A percentile compares a stretch with the other conserved stretches of the same genome.
Evolutionary conservation across 129 eudicot genomes (phyloP).

Genomic region (Dittrichia graveolens): DNA sequence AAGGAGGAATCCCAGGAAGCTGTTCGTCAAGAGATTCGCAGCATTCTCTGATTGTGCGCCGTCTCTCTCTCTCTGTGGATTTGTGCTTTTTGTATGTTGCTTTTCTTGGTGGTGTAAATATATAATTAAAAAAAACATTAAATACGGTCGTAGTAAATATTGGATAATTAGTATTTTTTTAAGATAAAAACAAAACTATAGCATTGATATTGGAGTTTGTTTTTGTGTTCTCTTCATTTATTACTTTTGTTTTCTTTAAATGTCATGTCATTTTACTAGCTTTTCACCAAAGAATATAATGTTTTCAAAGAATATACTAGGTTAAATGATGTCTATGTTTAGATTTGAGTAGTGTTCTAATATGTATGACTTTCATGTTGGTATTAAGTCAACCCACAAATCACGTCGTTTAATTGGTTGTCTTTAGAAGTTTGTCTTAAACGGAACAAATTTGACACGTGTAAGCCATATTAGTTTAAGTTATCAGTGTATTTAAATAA

Average conservation of each 20-base stretch:
- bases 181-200: neutral
- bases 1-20: conserved; percentile 14
- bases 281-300: too few relatives aligned
- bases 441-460: too few relatives aligned
- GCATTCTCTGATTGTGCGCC: conserved; percentile 23
- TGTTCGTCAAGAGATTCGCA: conserved; percentile 20
- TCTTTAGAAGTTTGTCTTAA: too few relatives aligned
- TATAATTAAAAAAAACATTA: conserved; percentile 10
- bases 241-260: neutral
- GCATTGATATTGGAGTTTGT: conserved; percentile 12
- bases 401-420: too few relatives aligned
- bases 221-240: conserved; percentile 1
- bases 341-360: too few relatives aligned
- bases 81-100: conserved; percentile 22
- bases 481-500: too few relatives aligned
- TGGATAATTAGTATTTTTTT: neutral
- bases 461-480: too few relatives aligned
- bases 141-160: neutral
- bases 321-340: too few relatives aligned
- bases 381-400: too few relatives aligned
- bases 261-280: neutral
- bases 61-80: neutral
- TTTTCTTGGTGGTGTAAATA: conserved; percentile 23
- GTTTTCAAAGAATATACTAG: too few relatives aligned
- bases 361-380: too few relatives aligned